A percentile compares a stretch with the other conserved stretches of the same genome.
phyloP scores from a whole-genome alignment of 192 early-diverging fungal genomes.

The Backusella tarrabulga region DNA sequence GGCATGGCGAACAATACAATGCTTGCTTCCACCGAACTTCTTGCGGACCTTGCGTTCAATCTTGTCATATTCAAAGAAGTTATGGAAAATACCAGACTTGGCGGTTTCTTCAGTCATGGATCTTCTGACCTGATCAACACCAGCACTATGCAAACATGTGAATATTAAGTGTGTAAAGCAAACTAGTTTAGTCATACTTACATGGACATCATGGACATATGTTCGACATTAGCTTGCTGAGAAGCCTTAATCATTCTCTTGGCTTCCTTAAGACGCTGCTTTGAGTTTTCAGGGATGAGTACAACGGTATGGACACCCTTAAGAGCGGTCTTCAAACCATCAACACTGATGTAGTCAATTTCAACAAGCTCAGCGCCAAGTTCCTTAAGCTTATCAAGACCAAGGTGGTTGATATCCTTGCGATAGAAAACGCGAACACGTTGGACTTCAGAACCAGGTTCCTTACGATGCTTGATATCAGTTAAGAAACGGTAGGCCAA shows the following conservation, averaged over 20 bases:
- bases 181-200: not conserved
- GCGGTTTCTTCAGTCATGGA: not conserved
- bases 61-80: constrained; percentile 12
- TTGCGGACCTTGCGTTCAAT: constrained; percentile 20
- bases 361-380: constrained; percentile 21
- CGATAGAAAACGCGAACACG: constrained; percentile 23
- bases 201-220: constrained; percentile 15
- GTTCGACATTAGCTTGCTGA: constrained; percentile 6
- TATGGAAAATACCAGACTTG: constrained; percentile 4
- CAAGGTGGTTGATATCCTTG: not conserved
- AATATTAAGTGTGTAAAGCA: not conserved
- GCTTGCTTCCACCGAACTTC: not conserved
- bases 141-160: constrained; percentile 13
- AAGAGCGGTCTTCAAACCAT: not conserved
- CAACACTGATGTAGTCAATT: constrained; percentile 12
- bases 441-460: not conserved
- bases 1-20: constrained; percentile 15
- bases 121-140: constrained; percentile 15
- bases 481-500: constrained; percentile 19
- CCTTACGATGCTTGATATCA: not conserved
- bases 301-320: constrained; percentile 12
- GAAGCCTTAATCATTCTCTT: constrained; percentile 20
- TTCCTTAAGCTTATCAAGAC: constrained; percentile 15
- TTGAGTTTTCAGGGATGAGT: constrained; percentile 18
- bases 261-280: constrained; percentile 12